phyloP scores from a whole-genome alignment of 139 green algal species.

The Volvox africanus region DNA sequence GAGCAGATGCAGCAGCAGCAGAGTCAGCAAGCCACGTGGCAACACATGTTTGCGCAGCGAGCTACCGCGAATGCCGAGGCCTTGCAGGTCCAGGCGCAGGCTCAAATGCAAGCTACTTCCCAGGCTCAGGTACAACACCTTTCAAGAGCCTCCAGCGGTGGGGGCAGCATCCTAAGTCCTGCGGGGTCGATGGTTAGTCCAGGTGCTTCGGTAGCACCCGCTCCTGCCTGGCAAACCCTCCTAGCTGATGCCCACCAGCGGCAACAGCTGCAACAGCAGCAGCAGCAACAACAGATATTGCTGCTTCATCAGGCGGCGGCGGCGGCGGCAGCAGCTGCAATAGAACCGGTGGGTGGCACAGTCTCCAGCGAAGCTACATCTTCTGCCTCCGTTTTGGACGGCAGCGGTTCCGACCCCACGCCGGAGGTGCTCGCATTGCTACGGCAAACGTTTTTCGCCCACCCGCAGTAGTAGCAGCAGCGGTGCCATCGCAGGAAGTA shows the following conservation, averaged over 20 bases:
- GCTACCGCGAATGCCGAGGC: not conserved
- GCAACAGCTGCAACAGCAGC: slow-evolving; percentile 21
- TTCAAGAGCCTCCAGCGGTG: not conserved
- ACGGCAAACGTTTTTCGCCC: not conserved
- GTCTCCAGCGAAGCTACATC: too few relatives aligned
- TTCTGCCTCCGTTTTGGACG: not conserved
- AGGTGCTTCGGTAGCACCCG: not conserved
- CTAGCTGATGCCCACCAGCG: slow-evolving; percentile 6
- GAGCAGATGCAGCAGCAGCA: not conserved
- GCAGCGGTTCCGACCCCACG: not conserved
- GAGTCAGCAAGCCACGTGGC: not conserved
- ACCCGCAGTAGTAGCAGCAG: not conserved
- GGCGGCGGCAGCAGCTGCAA: not conserved
- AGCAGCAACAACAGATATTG: slow-evolving; percentile 4
- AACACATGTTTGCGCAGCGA: slow-evolving; percentile 1
- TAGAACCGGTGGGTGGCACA: not conserved
- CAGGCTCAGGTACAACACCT: not conserved
- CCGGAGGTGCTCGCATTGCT: slow-evolving; percentile 15
- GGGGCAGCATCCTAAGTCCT: not conserved
- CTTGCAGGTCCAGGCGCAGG: not conserved
- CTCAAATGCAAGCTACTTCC: not conserved
- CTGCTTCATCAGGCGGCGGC: not conserved
- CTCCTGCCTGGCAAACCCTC: not conserved
- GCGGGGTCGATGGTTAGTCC: not conserved
- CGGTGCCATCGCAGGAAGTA: not conserved